Evolutionary conservation across 2,329 filamentous ascomycete species (phyloP).

Genomic region (Venturiaceae sp.): DNA sequence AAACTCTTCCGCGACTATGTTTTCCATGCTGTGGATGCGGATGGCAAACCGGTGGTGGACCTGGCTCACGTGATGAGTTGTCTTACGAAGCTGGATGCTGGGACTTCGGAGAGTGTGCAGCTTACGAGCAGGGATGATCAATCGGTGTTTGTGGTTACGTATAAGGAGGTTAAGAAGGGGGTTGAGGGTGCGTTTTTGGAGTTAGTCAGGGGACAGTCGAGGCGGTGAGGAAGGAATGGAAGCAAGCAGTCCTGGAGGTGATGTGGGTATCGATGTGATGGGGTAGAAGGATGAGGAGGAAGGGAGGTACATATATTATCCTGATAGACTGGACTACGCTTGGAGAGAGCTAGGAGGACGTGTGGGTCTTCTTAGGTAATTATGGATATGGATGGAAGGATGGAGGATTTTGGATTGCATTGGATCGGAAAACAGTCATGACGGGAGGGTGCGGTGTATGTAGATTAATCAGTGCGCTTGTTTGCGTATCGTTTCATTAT

Average conservation of each 20-base stretch:
- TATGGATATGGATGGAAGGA: too few relatives aligned
- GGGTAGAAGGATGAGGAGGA: not conserved
- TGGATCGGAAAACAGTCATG: too few relatives aligned
- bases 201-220: conserved; percentile 19
- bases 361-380: too few relatives aligned
- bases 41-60: conserved; percentile 75
- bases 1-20: conserved; percentile 96
- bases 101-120: conserved; percentile 74
- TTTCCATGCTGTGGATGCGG: conserved; percentile 87
- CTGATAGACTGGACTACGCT: too few relatives aligned
- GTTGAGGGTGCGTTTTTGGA: conserved; percentile 53
- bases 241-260: too few relatives aligned
- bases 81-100: conserved; percentile 87
- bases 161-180: conserved; percentile 71
- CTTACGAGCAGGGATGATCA: conserved; percentile 86
- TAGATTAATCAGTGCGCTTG: too few relatives aligned
- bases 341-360: too few relatives aligned
- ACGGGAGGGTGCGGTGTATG: too few relatives aligned
- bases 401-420: too few relatives aligned
- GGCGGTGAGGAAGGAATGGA: too few relatives aligned
- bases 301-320: too few relatives aligned
- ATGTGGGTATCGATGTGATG: not conserved
- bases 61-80: conserved; percentile 79
- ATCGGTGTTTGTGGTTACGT: conserved; percentile 78
- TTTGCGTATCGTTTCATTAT: too few relatives aligned